Conservation (phyloP, 768 basidiomycete species). For the Rhodotorula babjevae region DNA sequence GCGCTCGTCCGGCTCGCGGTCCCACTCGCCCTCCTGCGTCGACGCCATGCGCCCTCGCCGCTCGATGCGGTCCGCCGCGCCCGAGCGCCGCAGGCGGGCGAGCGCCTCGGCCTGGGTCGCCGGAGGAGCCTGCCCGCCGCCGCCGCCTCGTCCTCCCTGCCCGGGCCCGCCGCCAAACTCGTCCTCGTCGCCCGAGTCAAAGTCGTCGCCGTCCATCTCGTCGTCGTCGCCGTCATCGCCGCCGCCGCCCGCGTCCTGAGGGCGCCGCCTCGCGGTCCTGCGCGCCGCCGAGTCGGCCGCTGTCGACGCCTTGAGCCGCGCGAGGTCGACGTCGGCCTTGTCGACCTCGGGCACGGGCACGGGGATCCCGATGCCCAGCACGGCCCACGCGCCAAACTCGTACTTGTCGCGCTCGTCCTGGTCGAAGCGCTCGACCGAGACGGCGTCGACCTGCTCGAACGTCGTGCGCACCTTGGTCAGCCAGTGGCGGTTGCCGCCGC, state of each 20-base stretch:
- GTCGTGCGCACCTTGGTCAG: constrained; percentile 74
- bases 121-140: not conserved
- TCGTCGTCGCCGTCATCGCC: not conserved
- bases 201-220: constrained; percentile 12
- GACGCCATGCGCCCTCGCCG: constrained; percentile 1
- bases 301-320: not conserved
- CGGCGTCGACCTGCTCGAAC: constrained; percentile 73
- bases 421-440: constrained; percentile 30
- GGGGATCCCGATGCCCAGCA: constrained; percentile 36
- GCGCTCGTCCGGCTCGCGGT: constrained; percentile 41
- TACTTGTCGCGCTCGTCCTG: constrained; percentile 35
- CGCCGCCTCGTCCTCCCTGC: not conserved
- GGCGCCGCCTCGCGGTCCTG: not conserved
- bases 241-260: not conserved
- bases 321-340: constrained; percentile 22
- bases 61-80: not conserved
- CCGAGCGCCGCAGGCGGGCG: not conserved
- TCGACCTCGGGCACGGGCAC: constrained; percentile 29
- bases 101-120: constrained; percentile 15
- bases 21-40: constrained; percentile 3
- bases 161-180: constrained; percentile 42
- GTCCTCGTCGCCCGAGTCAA: constrained; percentile 41
- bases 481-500: constrained; percentile 51
- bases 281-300: not conserved
- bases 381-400: constrained; percentile 41